Evolutionary conservation across 768 basidiomycete genomes (phyloP).

Genomic region (Mycena maculata): DNA sequence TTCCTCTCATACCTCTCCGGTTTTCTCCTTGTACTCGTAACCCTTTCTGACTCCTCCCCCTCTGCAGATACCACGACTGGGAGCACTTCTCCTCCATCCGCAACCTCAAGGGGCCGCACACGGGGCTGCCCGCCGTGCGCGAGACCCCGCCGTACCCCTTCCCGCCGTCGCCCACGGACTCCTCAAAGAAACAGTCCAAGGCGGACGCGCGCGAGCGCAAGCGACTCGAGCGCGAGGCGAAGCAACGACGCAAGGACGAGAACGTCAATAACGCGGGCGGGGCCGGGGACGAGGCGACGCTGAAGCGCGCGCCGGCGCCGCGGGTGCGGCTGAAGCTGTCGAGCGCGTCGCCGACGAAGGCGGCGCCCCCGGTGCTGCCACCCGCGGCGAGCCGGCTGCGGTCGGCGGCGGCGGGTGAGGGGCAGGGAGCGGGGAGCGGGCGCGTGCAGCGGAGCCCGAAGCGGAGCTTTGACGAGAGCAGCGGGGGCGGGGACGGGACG

Average conservation of each 20-base stretch:
- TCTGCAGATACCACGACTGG: constrained; percentile 90
- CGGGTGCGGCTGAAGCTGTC: constrained; percentile 50
- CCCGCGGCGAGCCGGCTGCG: constrained; percentile 10
- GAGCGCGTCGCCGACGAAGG: constrained; percentile 31
- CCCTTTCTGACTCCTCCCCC: constrained; percentile 7
- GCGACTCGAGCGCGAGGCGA: constrained; percentile 41
- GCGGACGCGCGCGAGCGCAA: constrained; percentile 43
- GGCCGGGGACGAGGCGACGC: background rate
- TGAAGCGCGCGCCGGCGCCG: constrained; percentile 16
- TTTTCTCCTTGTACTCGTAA: too few relatives aligned
- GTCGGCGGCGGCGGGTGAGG: background rate
- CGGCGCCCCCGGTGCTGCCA: constrained; percentile 31
- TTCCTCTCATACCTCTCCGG: too few relatives aligned
- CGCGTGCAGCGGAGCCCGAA: constrained; percentile 62
- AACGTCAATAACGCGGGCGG: constrained; percentile 18
- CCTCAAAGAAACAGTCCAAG: constrained; percentile 50
- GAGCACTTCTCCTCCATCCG: constrained; percentile 96
- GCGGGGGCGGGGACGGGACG: constrained; percentile 46
- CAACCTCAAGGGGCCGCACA: constrained; percentile 85
- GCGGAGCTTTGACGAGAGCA: constrained; percentile 67
- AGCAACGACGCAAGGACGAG: constrained; percentile 36
- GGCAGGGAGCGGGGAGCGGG: background rate
- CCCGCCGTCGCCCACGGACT: too few relatives aligned
- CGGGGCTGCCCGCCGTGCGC: constrained; percentile 73
- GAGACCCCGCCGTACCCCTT: too few relatives aligned